Evolutionary conservation across 306 rosid genomes (phyloP), one percentile per base, ranked within the genome.

Genomic region (Gynostemma pentaphyllum): DNA sequence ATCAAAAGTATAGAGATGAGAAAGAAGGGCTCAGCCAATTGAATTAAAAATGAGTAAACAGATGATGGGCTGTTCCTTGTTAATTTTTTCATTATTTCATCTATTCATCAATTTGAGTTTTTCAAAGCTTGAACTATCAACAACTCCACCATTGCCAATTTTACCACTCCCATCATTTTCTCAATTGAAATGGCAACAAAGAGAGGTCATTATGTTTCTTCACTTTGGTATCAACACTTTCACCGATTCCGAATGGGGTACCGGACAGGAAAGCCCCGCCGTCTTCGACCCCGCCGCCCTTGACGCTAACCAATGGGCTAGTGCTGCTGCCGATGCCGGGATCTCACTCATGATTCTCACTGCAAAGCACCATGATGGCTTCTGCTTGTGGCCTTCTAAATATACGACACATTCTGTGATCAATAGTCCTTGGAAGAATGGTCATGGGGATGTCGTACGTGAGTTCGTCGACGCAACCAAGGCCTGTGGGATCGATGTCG

Each of bases 191-290:
- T 91, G 98, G 98, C 98, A 91, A 45, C 98, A 91, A n/a, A 85
- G 98, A 59, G 98, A 91, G 71, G 23, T 91, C 76, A 88, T 88
- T 30, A 88, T 91, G 98, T 91, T 91, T 80, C 83, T 88, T 57
- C 98, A 91, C 64, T 91, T 88, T 24, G 96, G 98, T 7, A 85
- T 88, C 40, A 91, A 91, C 92, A 91, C 98, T n/a, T 91, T 88
- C 82, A 76, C 76, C 0, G 78, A 80, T 51, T 77, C 79, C 7
- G 96, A 91, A 70, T 80, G 96, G 96, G 98, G 98, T 12, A 83
- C 85, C 13, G 96, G 98, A 41, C 72, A 23, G 15, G 96, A 87
- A 73, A 72, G 14, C 70, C 98, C 98, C 4, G 36, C 80, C 30
- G 65, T 79, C 13, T 88, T 91, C 88, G 70, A 85, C 67, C 98